These are phyloP conservation scores for Heterotrichella gracilis DNA, from an alignment of 352 stramenopile genomes.

Conservation along the genomic window DNA sequence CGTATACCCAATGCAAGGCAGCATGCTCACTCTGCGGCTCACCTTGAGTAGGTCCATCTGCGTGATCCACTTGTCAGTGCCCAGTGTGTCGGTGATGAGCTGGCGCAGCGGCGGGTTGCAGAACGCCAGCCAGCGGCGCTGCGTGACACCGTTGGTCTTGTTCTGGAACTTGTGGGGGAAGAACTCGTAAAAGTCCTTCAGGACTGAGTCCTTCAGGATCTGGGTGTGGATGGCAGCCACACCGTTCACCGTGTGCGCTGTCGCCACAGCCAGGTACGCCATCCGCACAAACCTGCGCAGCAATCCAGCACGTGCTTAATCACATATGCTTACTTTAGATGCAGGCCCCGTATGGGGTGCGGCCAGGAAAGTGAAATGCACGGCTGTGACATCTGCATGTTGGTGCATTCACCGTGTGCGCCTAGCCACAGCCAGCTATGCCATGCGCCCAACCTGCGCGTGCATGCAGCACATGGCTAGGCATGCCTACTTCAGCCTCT, in stretches of 20 bases:
- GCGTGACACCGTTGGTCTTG: slow-evolving; percentile 23
- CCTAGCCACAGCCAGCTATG: no score
- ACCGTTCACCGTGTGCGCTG: slow-evolving; percentile 21
- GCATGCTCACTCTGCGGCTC: no score
- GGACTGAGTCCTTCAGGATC: slow-evolving; percentile 18
- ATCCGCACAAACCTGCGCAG: no score
- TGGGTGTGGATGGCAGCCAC: slow-evolving; percentile 22
- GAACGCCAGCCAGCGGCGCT: slow-evolving; percentile 18
- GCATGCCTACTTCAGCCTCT: no score
- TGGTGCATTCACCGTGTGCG: no score
- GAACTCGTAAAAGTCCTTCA: slow-evolving; percentile 21
- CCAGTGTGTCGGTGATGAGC: slow-evolving; percentile 18
- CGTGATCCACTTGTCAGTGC: slow-evolving; percentile 15
- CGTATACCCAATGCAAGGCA: no score
- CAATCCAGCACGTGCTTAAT: background rate
- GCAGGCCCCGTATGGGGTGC: background rate
- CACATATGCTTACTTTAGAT: background rate
- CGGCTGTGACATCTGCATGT: no score
- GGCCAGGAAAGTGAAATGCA: no score
- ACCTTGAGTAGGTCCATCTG: no score
- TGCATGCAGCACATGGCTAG: no score
- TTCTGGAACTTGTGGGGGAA: slow-evolving; percentile 23
- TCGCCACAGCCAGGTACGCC: slow-evolving; percentile 20
- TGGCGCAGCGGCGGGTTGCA: slow-evolving; percentile 19
- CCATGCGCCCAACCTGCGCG: no score